Percentiles rank a stretch among this genome's conserved stretches.
These are phyloP conservation scores for Ceratocystiopsis brevicomis DNA, from an alignment of 2,329 filamentous ascomycete species.

Conservation along the genomic window DNA sequence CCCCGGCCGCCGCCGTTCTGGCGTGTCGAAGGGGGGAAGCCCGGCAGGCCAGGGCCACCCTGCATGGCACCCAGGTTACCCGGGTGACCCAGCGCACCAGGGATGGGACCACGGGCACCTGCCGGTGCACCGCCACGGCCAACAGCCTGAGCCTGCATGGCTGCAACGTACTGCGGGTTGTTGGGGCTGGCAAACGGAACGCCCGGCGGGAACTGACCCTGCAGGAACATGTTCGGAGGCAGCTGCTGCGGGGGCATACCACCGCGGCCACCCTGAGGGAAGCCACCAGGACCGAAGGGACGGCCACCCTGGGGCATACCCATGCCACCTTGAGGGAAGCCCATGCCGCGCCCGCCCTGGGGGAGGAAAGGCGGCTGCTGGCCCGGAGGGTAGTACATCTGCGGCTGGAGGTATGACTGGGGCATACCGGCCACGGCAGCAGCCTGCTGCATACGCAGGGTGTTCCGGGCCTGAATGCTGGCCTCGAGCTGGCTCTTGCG, in stretches of 20 bases:
- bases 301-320: constrained; percentile 61
- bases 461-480: constrained; percentile 97
- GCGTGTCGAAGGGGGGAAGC: constrained; percentile 37
- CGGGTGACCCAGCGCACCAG: constrained; percentile 25
- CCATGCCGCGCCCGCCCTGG: constrained; percentile 42
- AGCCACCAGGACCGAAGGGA: constrained; percentile 58
- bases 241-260: constrained; percentile 68
- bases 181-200: constrained; percentile 58
- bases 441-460: constrained; percentile 94
- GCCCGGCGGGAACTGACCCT: constrained; percentile 60
- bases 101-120: constrained; percentile 54
- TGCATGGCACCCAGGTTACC: constrained; percentile 32
- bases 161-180: constrained; percentile 61
- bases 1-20: constrained; percentile 23
- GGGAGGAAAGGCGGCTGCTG: constrained; percentile 55
- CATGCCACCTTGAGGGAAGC: constrained; percentile 45
- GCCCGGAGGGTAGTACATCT: constrained; percentile 80
- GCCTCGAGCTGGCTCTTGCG: constrained; percentile 98
- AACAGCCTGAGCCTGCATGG: constrained; percentile 56
- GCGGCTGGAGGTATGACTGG: constrained; percentile 70
- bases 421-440: constrained; percentile 79
- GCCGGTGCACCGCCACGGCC: constrained; percentile 42
- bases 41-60: constrained; percentile 29
- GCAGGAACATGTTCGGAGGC: constrained; percentile 73
- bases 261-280: constrained; percentile 75